These are phyloP conservation scores for Fremontodendron californicum DNA, from an alignment of 345 rosid species.

Conservation along the genomic window DNA sequence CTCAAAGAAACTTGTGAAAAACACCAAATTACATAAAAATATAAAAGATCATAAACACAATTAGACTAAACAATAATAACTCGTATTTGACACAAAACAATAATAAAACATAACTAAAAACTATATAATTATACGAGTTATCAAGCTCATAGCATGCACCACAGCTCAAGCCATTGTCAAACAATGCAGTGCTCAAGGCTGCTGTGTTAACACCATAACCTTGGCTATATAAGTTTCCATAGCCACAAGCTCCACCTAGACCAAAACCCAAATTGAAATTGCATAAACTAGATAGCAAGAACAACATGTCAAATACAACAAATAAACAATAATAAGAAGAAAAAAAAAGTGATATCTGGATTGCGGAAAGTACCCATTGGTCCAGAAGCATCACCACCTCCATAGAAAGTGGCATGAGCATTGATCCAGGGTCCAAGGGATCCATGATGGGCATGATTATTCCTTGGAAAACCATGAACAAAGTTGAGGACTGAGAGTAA, in stretches of 20 bases:
- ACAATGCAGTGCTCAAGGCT: conserved; percentile 74
- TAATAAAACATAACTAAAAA: no score
- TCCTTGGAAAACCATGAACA: no score
- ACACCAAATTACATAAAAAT: no score
- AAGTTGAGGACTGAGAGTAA: conserved; percentile 29
- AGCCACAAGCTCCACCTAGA: conserved; percentile 80
- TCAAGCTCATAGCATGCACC: conserved; percentile 69
- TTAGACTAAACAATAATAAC: no score
- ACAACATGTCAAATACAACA: no score
- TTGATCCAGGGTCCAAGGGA: conserved; percentile 53
- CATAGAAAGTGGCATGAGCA: conserved; percentile 84
- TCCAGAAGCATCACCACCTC: conserved; percentile 83
- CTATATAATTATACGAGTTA: no score
- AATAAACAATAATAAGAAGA: neutral
- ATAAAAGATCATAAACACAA: no score
- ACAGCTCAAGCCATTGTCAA: conserved; percentile 60
- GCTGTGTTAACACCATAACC: conserved; percentile 75
- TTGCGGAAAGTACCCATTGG: conserved; percentile 51
- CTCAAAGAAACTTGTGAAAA: no score
- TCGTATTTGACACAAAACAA: no score
- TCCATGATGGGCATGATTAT: no score
- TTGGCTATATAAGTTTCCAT: conserved; percentile 64
- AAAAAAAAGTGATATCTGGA: neutral
- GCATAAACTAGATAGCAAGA: neutral
- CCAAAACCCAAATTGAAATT: neutral